These are phyloP conservation scores for Eragrostis curvula DNA, from an alignment of 176 grass and related monocot species.

Conservation along the genomic window DNA sequence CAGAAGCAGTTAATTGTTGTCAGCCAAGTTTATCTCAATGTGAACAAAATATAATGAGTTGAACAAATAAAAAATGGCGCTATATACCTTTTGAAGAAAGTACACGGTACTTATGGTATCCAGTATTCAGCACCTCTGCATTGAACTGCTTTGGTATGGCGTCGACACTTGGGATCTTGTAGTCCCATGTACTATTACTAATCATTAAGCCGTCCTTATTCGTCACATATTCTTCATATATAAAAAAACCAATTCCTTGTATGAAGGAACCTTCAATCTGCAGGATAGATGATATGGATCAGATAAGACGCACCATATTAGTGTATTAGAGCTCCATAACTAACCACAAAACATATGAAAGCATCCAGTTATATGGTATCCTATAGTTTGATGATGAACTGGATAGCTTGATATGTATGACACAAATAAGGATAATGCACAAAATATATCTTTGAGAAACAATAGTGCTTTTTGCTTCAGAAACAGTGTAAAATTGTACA, in stretches of 20 bases:
- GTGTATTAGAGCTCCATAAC: background rate
- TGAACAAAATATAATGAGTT: background rate
- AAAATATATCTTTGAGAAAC: background rate
- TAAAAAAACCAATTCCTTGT: slow-evolving; percentile 69
- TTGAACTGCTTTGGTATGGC: slow-evolving; percentile 74
- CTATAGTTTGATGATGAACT: background rate
- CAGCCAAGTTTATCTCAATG: background rate
- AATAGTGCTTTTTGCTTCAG: background rate
- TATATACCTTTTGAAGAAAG: slow-evolving; percentile 75
- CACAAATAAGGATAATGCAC: background rate
- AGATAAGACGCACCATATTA: background rate
- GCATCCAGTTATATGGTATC: background rate
- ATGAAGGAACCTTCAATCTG: slow-evolving; percentile 71
- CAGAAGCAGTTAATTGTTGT: slow-evolving; percentile 20
- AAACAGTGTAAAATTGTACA: background rate
- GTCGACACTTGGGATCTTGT: slow-evolving; percentile 73
- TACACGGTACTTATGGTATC: slow-evolving; percentile 63
- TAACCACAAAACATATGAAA: background rate
- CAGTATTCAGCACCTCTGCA: slow-evolving; percentile 54
- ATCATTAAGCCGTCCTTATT: slow-evolving; percentile 59
- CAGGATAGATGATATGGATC: background rate
- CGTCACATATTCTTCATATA: slow-evolving; percentile 55
- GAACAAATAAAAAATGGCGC: background rate
- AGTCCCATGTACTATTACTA: slow-evolving; percentile 64
- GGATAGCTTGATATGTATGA: background rate